A percentile compares a stretch with the other conserved stretches of the same genome.
phyloP scores from a whole-genome alignment of 331 rosid species.

The Erythrophleum ivorense region DNA sequence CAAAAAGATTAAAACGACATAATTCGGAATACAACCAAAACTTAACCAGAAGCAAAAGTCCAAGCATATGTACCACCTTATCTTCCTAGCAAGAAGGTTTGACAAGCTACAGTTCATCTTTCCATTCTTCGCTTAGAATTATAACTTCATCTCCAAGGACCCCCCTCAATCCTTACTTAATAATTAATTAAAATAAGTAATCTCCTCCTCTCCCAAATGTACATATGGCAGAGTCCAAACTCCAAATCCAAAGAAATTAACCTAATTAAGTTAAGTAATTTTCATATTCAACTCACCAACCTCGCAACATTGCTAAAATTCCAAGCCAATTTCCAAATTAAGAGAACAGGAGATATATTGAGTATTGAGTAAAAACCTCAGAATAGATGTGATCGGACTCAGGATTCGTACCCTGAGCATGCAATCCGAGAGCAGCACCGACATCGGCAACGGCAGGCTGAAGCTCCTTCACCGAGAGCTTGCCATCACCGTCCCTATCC shows the following conservation, averaged over 20 bases:
- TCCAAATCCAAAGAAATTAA: neutral
- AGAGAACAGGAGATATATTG: neutral
- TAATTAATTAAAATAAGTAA: neutral
- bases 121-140: neutral
- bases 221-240: neutral
- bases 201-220: neutral
- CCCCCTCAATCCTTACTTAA: neutral
- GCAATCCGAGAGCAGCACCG: slow-evolving; percentile 94
- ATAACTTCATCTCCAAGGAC: neutral
- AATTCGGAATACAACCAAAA: slow-evolving; percentile 2
- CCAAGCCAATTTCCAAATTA: neutral
- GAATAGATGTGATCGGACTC: slow-evolving; percentile 85
- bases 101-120: neutral
- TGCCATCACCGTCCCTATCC: slow-evolving; percentile 83
- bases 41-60: slow-evolving; percentile 25
- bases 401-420: slow-evolving; percentile 75
- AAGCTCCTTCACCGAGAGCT: slow-evolving; percentile 83
- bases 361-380: slow-evolving; percentile 51
- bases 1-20: slow-evolving; percentile 15
- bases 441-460: slow-evolving; percentile 95
- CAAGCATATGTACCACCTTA: slow-evolving; percentile 40
- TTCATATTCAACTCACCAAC: slow-evolving; percentile 16
- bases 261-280: neutral
- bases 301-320: slow-evolving; percentile 21
- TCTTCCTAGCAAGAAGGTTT: slow-evolving; percentile 34